Base-by-base conservation (phyloP, 116 monocot genomes). In the Iris pallida region DNA sequence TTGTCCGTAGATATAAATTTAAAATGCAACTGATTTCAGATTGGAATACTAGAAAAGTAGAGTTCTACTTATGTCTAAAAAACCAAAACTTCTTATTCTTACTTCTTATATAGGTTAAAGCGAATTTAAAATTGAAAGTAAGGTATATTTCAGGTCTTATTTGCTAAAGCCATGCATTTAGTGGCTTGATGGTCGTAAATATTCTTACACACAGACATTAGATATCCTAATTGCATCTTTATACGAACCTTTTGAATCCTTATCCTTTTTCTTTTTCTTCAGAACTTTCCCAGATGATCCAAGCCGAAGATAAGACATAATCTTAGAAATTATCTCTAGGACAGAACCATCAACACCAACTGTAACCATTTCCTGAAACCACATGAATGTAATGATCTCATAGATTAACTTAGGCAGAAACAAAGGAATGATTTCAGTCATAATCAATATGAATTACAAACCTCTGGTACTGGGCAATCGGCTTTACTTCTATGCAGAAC, bases 231-330 rank as follows among this genome's bases (percentile, higher is more conserved):
- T 30, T 30, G 30, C 30, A 30, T 30, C 30, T 30, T 30, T 30
- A 48, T 49, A 20, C 63, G 55, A 42, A 93, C 98, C 93, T 88
- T 86, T 90, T 47, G 48, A 71, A 69, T 92, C 92, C 77, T 77
- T 90, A 5, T 98, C 90, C 69, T 88, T 98, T 68, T 98, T 98
- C 93, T 98, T 98, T 72, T 90, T 98, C 86, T 98, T 98, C 53
- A 98, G 70, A 79, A 98, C 90, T 61, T 98, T 98, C 57, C 98
- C 98, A 8, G 98, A 98, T 58, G 98, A 93, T 71, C 98, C 98
- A 76, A 98, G 90, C 12, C 98, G 93, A 78, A 98, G 88, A 84
- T 98, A 98, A 8, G 93, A 81, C 98, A 98, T 98, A n/a, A 98
- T 98, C 77, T 98, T 98, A 75, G 93, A 83, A 82, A 98, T 98